A percentile compares a stretch with the other conserved stretches of the same genome.
Conservation (phyloP, 2,329 filamentous ascomycete genomes). For the Calonectria pteridis region DNA sequence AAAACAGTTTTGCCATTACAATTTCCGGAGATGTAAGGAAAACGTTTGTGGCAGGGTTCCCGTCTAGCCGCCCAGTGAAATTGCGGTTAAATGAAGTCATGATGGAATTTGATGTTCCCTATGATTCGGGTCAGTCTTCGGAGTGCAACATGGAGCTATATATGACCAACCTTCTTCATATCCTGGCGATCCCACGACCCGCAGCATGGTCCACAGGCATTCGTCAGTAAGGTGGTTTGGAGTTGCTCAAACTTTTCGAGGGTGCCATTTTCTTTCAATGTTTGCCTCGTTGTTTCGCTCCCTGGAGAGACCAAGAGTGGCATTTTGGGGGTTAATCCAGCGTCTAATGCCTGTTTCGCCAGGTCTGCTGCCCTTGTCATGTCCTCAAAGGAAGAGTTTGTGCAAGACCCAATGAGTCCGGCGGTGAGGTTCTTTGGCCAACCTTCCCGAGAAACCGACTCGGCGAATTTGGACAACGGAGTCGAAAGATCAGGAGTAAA, state of each 20-base stretch:
- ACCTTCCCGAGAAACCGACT: slow-evolving; percentile 82
- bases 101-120: slow-evolving; percentile 96
- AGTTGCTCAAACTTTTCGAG: slow-evolving; percentile 88
- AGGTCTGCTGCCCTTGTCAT: slow-evolving; percentile 96
- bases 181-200: slow-evolving; percentile 95
- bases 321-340: slow-evolving; percentile 72
- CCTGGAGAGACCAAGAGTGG: slow-evolving; percentile 95
- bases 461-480: slow-evolving; percentile 89
- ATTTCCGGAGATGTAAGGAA: slow-evolving; percentile 94
- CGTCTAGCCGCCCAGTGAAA: slow-evolving; percentile 98
- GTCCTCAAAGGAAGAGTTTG: slow-evolving; percentile 98
- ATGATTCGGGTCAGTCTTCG: slow-evolving; percentile 71
- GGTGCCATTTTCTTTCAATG: slow-evolving; percentile 74
- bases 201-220: slow-evolving; percentile 94
- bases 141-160: too few relatives aligned
- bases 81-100: slow-evolving; percentile 99
- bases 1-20: slow-evolving; percentile 87
- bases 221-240: slow-evolving; percentile 90
- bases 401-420: slow-evolving; percentile 96
- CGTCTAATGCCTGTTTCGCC: slow-evolving; percentile 57
- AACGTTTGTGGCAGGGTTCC: slow-evolving; percentile 93
- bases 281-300: slow-evolving; percentile 59
- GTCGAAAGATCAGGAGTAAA: slow-evolving; percentile 97
- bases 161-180: background rate
- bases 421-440: slow-evolving; percentile 95